Evolutionary conservation across 345 rosid genomes (phyloP), one percentile per base, ranked within the genome.

Genomic region (Lagerstroemia speciosa): DNA sequence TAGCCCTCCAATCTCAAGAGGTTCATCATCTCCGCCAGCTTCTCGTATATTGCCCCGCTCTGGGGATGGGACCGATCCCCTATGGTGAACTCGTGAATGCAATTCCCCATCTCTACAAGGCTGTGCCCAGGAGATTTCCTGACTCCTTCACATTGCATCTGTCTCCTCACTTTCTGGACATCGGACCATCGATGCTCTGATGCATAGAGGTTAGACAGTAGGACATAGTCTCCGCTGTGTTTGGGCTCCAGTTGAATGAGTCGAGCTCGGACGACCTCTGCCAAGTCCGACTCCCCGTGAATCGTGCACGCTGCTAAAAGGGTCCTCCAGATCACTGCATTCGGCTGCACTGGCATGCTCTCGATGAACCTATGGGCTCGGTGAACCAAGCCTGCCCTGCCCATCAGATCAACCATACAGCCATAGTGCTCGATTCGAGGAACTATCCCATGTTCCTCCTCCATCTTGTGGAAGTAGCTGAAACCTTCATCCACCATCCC

Each of bases 361-460:
- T 19, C 74, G 11, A 92, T 82, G 75, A 70, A 90, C 11, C 73
- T 76, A 66, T 75, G 78, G 0, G 98, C 97, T 72, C 83, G 75
- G 70, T 79, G 84, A 62, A 90, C 89, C 74, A 78, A 74, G 48
- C 98, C 95, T 24, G 97, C 90, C 70, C 98, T 77, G 45, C 96
- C 88, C 76, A 90, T 70, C 81, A 93, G 71, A 83, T 93, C 98
- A 26, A 92, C 91, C 88, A 90, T 87, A 71, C 98, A 90, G 69
- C 97, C 98, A 67, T 77, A 72, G 78, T 93, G 98, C 71, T 93
- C 97, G 7, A 90, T 86, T 75, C 77, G 80, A n/a, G 98, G 90
- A 70, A 73, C 70, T 57, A 93, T 83, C 43, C 84, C 80, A 72
- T 78, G 84, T 69, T 86, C 81, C 12, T 88, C 89, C 74, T 62